Percentiles rank a stretch among this genome's conserved stretches.
Conservation (phyloP, 2,329 filamentous ascomycete species). For the Epicoccum nigrum region DNA sequence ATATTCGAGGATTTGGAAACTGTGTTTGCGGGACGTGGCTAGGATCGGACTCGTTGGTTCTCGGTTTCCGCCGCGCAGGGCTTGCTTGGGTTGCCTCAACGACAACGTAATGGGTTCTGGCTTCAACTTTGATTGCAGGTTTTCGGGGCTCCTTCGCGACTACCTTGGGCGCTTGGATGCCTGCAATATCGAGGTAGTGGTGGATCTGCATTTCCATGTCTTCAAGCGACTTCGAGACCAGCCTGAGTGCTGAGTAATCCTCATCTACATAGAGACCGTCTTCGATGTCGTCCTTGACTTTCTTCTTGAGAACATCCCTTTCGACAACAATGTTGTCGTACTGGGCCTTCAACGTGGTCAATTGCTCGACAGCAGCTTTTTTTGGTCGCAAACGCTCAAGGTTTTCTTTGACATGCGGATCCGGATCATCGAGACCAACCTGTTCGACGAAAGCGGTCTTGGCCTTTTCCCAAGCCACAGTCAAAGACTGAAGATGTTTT, state of each 20-base stretch:
- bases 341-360: conserved; percentile 28
- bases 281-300: conserved; percentile 40
- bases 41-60: conserved; percentile 14
- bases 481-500: conserved; percentile 25
- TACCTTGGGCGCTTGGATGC: conserved; percentile 25
- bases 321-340: conserved; percentile 27
- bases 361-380: conserved; percentile 41
- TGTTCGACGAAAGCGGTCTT: conserved; percentile 34
- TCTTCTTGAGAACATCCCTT: conserved; percentile 31
- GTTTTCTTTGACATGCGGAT: conserved; percentile 28
- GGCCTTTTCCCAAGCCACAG: conserved; percentile 34
- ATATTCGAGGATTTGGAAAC: conserved; percentile 30
- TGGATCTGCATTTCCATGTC: conserved; percentile 40
- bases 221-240: conserved; percentile 33
- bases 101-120: conserved; percentile 25
- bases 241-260: conserved; percentile 36
- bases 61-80: conserved; percentile 24
- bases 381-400: conserved; percentile 32
- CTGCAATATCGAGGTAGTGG: conserved; percentile 32
- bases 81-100: conserved; percentile 42
- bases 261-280: conserved; percentile 33
- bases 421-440: conserved; percentile 24
- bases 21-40: conserved; percentile 41
- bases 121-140: conserved; percentile 16
- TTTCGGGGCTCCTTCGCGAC: not conserved